These are phyloP conservation scores for Beauveria varroae DNA, from an alignment of 2,329 filamentous ascomycete species.

Conservation along the genomic window DNA sequence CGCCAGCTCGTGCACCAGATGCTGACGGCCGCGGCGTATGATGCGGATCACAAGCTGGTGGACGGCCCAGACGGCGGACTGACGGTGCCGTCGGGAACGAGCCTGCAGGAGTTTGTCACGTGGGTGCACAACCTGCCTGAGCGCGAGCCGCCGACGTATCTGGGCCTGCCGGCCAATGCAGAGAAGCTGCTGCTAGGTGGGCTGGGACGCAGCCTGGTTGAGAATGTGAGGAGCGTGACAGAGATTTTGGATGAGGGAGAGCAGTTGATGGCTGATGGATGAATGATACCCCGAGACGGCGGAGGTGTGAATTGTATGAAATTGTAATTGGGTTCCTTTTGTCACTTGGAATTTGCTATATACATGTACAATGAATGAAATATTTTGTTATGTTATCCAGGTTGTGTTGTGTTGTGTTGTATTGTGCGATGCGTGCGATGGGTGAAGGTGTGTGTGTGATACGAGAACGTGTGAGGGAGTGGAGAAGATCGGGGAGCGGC, in stretches of 20 bases:
- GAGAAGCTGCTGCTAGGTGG: conserved; percentile 92
- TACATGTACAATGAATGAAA: not conserved
- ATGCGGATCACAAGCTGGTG: conserved; percentile 85
- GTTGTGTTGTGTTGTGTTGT: too few relatives aligned
- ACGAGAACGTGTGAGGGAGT: not conserved
- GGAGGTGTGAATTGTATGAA: not conserved
- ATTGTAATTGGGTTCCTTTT: conserved; percentile 1
- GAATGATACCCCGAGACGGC: conserved; percentile 5
- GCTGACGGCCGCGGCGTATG: conserved; percentile 82
- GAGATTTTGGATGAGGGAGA: conserved; percentile 91
- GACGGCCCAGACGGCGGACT: conserved; percentile 58
- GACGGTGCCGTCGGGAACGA: conserved; percentile 70
- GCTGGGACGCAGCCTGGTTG: conserved; percentile 76
- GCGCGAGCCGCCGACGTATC: conserved; percentile 89
- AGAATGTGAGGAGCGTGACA: conserved; percentile 75
- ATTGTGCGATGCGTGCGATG: too few relatives aligned
- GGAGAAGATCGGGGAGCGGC: conserved; percentile 1
- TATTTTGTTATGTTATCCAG: not conserved
- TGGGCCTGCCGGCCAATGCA: conserved; percentile 88
- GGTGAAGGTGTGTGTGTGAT: not conserved
- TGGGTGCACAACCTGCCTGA: conserved; percentile 93
- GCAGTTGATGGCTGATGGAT: conserved; percentile 68
- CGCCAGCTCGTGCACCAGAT: conserved; percentile 65
- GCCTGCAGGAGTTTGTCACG: conserved; percentile 74
- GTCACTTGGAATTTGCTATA: not conserved